These are phyloP conservation scores for Calophaca sinica DNA, from an alignment of 306 rosid species.

Conservation along the genomic window DNA sequence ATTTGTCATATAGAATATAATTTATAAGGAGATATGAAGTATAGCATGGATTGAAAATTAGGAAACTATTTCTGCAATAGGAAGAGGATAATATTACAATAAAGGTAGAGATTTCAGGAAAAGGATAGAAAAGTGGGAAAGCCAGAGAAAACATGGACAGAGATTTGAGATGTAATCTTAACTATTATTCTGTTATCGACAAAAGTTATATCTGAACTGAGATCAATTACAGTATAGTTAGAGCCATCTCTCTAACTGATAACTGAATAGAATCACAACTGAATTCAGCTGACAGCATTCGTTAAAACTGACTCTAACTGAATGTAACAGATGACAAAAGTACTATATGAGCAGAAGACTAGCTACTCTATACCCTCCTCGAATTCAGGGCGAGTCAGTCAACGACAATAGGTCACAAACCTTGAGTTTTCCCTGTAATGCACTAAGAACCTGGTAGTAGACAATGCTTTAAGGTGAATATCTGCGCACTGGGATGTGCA, in stretches of 20 bases:
- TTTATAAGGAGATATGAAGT: slow-evolving; percentile 4
- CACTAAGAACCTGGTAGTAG: too few relatives aligned
- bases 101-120: background rate
- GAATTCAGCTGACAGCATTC: background rate
- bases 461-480: too few relatives aligned
- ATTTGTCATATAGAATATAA: background rate
- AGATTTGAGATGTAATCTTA: background rate
- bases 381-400: too few relatives aligned
- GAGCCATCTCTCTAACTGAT: background rate
- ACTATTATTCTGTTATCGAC: background rate
- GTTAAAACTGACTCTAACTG: background rate
- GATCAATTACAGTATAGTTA: background rate
- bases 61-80: slow-evolving; percentile 11
- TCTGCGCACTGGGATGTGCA: too few relatives aligned
- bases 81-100: background rate
- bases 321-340: background rate
- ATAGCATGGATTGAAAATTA: slow-evolving; percentile 17
- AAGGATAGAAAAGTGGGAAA: background rate
- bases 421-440: too few relatives aligned
- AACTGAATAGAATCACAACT: background rate
- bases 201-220: background rate
- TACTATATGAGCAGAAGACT: background rate
- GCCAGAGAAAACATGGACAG: slow-evolving; percentile 18
- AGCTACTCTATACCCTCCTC: background rate
- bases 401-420: too few relatives aligned